These are phyloP conservation scores for Phoenix dactylifera DNA, from an alignment of 176 grass and related monocot species.

Conservation along the genomic window DNA sequence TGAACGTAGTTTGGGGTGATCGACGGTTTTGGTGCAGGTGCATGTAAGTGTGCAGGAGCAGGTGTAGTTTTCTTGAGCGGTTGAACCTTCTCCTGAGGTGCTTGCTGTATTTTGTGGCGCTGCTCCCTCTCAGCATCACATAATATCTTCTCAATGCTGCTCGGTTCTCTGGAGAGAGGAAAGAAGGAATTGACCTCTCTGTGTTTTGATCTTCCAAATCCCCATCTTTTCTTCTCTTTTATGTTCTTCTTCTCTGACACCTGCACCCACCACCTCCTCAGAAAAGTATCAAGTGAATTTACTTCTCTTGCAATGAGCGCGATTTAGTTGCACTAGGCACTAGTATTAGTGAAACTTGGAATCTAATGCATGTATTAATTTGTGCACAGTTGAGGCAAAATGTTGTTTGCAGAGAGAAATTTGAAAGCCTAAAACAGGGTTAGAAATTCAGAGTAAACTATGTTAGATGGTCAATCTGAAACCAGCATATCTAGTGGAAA, in stretches of 20 bases:
- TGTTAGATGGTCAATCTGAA: too few species aligned
- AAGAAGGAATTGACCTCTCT: constrained; percentile 44
- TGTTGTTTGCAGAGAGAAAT: too few species aligned
- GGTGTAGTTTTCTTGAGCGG: constrained; percentile 23
- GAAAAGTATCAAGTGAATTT: constrained; percentile 6
- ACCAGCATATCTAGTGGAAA: too few species aligned
- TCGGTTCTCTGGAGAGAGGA: constrained; percentile 78
- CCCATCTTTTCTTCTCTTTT: constrained; percentile 85
- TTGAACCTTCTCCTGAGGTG: constrained; percentile 30
- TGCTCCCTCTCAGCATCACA: constrained; percentile 70
- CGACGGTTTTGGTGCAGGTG: constrained; percentile 1
- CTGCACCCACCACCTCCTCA: background rate
- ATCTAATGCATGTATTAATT: too few species aligned
- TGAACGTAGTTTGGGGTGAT: background rate
- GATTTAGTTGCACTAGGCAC: background rate
- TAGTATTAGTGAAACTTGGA: too few species aligned
- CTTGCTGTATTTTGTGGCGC: constrained; percentile 2
- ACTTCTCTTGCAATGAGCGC: constrained; percentile 6
- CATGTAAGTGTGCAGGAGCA: background rate
- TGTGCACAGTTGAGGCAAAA: too few species aligned
- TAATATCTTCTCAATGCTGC: constrained; percentile 97
- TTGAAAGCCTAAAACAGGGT: too few species aligned
- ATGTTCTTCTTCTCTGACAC: constrained; percentile 17
- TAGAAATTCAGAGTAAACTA: too few species aligned
- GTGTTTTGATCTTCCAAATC: constrained; percentile 47